Conservation (phyloP, 352 stramenopile genomes). For the Detonula confervacea region DNA sequence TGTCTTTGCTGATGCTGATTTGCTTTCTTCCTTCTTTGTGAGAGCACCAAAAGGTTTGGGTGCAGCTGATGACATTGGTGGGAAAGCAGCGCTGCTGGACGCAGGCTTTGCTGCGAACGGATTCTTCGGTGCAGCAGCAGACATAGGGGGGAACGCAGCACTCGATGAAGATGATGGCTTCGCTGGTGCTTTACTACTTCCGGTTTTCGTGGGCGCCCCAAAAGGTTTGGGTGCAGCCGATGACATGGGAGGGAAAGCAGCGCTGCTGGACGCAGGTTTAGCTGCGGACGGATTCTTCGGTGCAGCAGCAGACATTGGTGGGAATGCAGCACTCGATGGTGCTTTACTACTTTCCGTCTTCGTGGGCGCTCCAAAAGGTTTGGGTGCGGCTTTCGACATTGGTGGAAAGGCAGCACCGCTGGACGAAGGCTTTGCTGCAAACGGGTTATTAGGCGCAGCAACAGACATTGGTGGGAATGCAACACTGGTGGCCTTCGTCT, state of each 20-base stretch:
- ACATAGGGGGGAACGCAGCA: constrained; percentile 39
- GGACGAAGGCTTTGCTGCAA: no score
- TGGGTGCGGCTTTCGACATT: background rate
- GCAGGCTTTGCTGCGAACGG: no score
- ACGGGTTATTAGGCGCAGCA: no score
- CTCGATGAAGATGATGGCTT: background rate
- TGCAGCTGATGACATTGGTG: no score
- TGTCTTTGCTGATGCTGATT: constrained; percentile 19
- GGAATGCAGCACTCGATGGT: background rate
- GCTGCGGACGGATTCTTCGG: constrained; percentile 24
- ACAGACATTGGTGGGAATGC: background rate
- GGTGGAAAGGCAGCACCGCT: no score
- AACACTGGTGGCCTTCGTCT: background rate
- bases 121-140: constrained; percentile 12
- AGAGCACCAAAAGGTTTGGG: constrained; percentile 25
- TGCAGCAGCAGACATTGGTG: constrained; percentile 3
- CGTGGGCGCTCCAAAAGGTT: constrained; percentile 28
- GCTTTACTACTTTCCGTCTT: constrained; percentile 6
- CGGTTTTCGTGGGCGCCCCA: constrained; percentile 17
- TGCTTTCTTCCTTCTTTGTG: constrained; percentile 17
- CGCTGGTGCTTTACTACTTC: constrained; percentile 5
- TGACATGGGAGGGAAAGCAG: constrained; percentile 54
- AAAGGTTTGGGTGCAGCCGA: constrained; percentile 54
- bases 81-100: no score
- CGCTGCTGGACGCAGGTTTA: constrained; percentile 9